These are phyloP conservation scores for Tylopilus intermedius DNA, from an alignment of 768 basidiomycete genomes.

Conservation along the genomic window DNA sequence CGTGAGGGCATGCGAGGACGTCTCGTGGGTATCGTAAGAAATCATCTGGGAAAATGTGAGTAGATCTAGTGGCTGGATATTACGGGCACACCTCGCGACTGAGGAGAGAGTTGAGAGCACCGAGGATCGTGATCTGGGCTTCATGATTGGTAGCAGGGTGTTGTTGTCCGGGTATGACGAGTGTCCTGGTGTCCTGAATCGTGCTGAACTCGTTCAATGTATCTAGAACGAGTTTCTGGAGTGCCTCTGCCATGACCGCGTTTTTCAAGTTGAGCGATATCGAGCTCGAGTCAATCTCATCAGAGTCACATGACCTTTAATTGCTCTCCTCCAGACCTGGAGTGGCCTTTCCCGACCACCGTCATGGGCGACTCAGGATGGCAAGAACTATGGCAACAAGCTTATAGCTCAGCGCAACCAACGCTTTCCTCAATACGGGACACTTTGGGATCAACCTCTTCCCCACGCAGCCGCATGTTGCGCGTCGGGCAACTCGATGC, in stretches of 20 bases:
- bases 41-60: conserved; percentile 62
- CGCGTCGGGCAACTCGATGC: conserved; percentile 92
- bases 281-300: conserved; percentile 17
- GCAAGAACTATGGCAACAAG: conserved; percentile 48
- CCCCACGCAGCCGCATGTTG: conserved; percentile 45
- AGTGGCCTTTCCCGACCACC: not conserved
- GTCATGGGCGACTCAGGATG: conserved; percentile 19
- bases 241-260: conserved; percentile 59
- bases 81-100: conserved; percentile 68
- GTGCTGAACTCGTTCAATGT: conserved; percentile 51
- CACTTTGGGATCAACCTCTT: conserved; percentile 30
- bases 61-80: conserved; percentile 2
- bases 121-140: conserved; percentile 78
- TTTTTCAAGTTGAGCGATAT: not conserved
- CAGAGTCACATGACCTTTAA: conserved; percentile 13
- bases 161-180: conserved; percentile 61
- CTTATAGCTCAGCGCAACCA: conserved; percentile 61
- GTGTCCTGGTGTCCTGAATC: conserved; percentile 65
- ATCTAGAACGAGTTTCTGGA: conserved; percentile 78
- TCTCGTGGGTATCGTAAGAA: conserved; percentile 71
- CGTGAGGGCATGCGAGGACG: conserved; percentile 67
- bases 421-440: conserved; percentile 45
- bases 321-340: not conserved
- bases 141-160: conserved; percentile 60
- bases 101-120: conserved; percentile 84